Base-by-base conservation (phyloP, 805 yeast species). In the Metschnikowia santaceciliae region DNA sequence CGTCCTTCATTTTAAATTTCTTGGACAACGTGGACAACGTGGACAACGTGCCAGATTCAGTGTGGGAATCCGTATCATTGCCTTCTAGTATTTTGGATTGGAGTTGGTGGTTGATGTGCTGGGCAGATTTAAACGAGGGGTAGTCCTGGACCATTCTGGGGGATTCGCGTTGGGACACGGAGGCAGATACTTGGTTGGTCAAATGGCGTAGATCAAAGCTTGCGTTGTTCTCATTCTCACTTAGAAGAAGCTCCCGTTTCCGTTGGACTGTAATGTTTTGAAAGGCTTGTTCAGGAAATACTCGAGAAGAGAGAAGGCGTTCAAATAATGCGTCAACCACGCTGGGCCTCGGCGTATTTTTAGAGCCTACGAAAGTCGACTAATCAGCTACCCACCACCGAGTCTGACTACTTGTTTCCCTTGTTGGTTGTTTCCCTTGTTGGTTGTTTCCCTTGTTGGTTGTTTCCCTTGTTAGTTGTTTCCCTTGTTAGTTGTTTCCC, bases 161-260 rank as follows among this genome's bases (percentile, higher is more conserved):
- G 3, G 47, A 15, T 8, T 34, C 47, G 22, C 23, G 39, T 26
- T 44, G 35, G 23, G 39, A 17, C 3, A 44, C 22, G 6, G 36
- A 30, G 5, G 52, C 35, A 14, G 51, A 43, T 5, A 52, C 50
- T 32, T 57, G 60, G 7, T 38, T 49, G 19, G 63, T 54, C 36
- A 68, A 56, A 0, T 61, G 43, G n/a, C 54, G 60, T 38, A 74
- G 63, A 49, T 74, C 75, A 47, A 74, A 73, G 10, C 62, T 61
- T 2, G 63, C 50, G 50, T 73, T 74, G 5, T 66, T 63, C 55
- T 73, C 76, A 53, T 64, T 67, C 53, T 74, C 78, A 39, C 71
- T 56, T n/a, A 74, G 57, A 13, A 74, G 59, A 13, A 74, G 60
- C 54, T 74, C 77, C 78, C 78, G 74, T 54, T 74, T 74, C 22